phyloP scores from a whole-genome alignment of 2,329 filamentous ascomycete species.

The Beauveria varroae region DNA sequence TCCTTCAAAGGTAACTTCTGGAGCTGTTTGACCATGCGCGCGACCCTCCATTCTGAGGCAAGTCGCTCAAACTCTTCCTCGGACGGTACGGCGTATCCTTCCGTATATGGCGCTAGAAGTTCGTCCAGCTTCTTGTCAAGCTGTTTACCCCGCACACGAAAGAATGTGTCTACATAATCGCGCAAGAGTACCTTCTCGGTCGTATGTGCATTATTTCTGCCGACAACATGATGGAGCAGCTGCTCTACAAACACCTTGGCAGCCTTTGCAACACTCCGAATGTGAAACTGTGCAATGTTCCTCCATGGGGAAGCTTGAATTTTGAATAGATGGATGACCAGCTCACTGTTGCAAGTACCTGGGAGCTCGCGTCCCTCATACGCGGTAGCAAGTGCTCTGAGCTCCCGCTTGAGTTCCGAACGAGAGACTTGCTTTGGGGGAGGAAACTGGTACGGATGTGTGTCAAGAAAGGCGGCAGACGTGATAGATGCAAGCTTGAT shows the following conservation, averaged over 20 bases:
- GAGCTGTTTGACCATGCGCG: slow-evolving; percentile 2
- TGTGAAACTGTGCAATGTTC: slow-evolving; percentile 27
- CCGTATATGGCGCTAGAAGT: slow-evolving; percentile 29
- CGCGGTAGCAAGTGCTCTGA: slow-evolving; percentile 18
- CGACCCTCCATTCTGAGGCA: slow-evolving; percentile 13
- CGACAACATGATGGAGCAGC: slow-evolving; percentile 19
- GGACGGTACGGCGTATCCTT: slow-evolving; percentile 25
- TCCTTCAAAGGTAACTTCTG: neutral
- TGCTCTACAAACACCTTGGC: slow-evolving; percentile 30
- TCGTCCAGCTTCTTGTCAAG: slow-evolving; percentile 31
- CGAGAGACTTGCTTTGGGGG: neutral
- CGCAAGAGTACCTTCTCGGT: slow-evolving; percentile 16
- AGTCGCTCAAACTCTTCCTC: slow-evolving; percentile 24
- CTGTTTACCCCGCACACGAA: slow-evolving; percentile 20
- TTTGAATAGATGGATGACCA: slow-evolving; percentile 31
- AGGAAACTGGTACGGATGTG: neutral
- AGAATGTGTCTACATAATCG: slow-evolving; percentile 25
- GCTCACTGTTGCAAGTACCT: slow-evolving; percentile 27
- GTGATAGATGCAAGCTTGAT: neutral
- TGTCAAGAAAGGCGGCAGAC: neutral
- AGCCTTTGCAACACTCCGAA: slow-evolving; percentile 22
- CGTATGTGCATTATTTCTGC: slow-evolving; percentile 12
- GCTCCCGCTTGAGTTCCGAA: neutral
- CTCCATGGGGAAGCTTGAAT: slow-evolving; percentile 32
- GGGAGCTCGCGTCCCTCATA: slow-evolving; percentile 36